Evolutionary conservation across 768 basidiomycete species (phyloP).

Genomic region (Harrya chromipes): DNA sequence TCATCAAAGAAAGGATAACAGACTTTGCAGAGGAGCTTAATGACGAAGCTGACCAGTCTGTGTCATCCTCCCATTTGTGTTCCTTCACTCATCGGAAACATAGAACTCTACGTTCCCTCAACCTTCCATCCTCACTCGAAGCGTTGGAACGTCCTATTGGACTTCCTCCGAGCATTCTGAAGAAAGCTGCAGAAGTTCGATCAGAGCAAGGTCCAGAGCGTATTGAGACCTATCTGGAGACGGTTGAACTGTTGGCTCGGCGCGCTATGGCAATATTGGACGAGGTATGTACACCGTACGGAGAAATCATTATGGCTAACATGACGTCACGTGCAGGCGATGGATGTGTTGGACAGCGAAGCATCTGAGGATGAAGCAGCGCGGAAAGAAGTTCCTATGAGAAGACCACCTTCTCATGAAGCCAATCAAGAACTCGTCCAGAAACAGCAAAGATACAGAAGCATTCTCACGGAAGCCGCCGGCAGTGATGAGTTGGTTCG

Average conservation of each 20-base stretch:
- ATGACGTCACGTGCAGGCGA: constrained; percentile 53
- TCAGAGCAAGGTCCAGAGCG: constrained; percentile 70
- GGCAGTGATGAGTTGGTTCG: constrained; percentile 75
- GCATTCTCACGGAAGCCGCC: constrained; percentile 67
- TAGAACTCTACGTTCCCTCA: constrained; percentile 66
- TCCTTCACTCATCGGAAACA: constrained; percentile 3
- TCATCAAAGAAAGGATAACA: constrained; percentile 65
- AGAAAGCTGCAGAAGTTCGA: constrained; percentile 82
- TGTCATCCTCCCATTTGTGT: constrained; percentile 3
- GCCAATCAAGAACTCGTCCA: constrained; percentile 72
- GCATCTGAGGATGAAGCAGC: constrained; percentile 79
- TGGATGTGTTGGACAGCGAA: constrained; percentile 90
- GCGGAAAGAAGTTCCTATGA: constrained; percentile 46
- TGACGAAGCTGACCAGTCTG: constrained; percentile 58
- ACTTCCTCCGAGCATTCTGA: constrained; percentile 82
- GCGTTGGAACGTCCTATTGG: constrained; percentile 85
- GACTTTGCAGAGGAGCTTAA: constrained; percentile 62
- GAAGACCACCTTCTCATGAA: constrained; percentile 68
- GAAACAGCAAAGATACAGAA: constrained; percentile 68
- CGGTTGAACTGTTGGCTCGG: constrained; percentile 63
- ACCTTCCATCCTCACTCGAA: constrained; percentile 83
- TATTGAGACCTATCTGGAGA: constrained; percentile 69
- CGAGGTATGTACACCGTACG: too few species aligned
- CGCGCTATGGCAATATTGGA: constrained; percentile 63
- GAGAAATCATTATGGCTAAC: too few species aligned